These are phyloP conservation scores for Gomphus bonarii DNA, from an alignment of 1,284 basidiomycete genomes.

Conservation along the genomic window DNA sequence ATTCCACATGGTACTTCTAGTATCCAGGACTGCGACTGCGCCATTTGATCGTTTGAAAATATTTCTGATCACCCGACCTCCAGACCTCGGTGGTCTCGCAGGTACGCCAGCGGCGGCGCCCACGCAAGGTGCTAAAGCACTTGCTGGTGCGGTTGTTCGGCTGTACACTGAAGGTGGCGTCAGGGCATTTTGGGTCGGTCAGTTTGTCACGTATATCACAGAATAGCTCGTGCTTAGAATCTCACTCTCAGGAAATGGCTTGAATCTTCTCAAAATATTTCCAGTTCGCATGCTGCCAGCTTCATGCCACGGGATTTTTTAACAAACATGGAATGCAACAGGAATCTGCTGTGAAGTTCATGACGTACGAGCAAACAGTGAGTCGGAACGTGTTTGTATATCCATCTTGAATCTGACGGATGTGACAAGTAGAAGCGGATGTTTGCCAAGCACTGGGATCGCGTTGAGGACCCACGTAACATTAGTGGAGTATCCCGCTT, in stretches of 20 bases:
- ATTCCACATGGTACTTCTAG: slow-evolving; percentile 28
- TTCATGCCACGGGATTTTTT: not conserved
- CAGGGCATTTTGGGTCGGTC: slow-evolving; percentile 89
- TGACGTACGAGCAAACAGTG: slow-evolving; percentile 88
- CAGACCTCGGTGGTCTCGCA: slow-evolving; percentile 35
- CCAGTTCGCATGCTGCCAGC: slow-evolving; percentile 32
- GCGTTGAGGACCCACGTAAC: slow-evolving; percentile 81
- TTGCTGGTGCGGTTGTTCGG: slow-evolving; percentile 61
- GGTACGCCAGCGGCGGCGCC: slow-evolving; percentile 35
- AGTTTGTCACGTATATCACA: slow-evolving; percentile 43
- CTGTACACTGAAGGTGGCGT: slow-evolving; percentile 87
- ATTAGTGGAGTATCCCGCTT: slow-evolving; percentile 91
- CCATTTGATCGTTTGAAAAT: slow-evolving; percentile 97
- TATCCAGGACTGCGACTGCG: slow-evolving; percentile 92
- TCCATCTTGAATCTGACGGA: slow-evolving; percentile 15
- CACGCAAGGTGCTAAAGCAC: slow-evolving; percentile 54
- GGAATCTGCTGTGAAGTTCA: slow-evolving; percentile 98
- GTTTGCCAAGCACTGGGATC: slow-evolving; percentile 88
- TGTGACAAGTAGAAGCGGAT: slow-evolving; percentile 58
- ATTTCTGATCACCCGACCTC: slow-evolving; percentile 84
- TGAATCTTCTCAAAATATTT: slow-evolving; percentile 81
- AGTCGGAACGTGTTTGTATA: slow-evolving; percentile 24
- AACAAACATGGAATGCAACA: slow-evolving; percentile 12
- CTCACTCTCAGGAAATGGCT: slow-evolving; percentile 13
- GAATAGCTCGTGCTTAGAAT: not conserved